A percentile compares a stretch with the other conserved stretches of the same genome.
phyloP scores from a whole-genome alignment of 1,139 yeast genomes.

The Candida gigantensis region DNA sequence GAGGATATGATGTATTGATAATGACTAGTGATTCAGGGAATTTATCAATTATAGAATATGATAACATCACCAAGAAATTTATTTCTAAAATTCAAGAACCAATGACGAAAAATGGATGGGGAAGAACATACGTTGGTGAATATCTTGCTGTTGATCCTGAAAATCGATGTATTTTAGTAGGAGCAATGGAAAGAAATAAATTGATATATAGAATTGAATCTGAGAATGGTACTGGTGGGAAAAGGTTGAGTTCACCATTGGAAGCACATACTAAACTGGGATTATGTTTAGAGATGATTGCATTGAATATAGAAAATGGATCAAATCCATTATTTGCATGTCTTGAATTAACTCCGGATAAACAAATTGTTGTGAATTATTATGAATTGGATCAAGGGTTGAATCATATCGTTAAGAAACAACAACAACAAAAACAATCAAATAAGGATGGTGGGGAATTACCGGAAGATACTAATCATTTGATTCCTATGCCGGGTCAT shows the following conservation, averaged over 20 bases:
- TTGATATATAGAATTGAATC: slow-evolving; percentile 50
- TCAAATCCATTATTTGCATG: slow-evolving; percentile 79
- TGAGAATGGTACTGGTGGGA: slow-evolving; percentile 36
- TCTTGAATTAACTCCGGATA: slow-evolving; percentile 50
- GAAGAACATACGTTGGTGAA: slow-evolving; percentile 77
- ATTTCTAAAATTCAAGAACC: slow-evolving; percentile 62
- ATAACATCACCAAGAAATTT: slow-evolving; percentile 40
- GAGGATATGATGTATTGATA: slow-evolving; percentile 58
- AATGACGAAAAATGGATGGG: slow-evolving; percentile 70
- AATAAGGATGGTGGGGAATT: too few relatives aligned
- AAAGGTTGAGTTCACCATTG: slow-evolving; percentile 66
- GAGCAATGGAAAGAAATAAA: slow-evolving; percentile 74
- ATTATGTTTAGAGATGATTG: slow-evolving; percentile 57
- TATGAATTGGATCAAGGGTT: slow-evolving; percentile 87
- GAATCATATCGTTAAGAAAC: slow-evolving; percentile 62
- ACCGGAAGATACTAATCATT: slow-evolving; percentile 29
- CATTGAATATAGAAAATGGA: slow-evolving; percentile 74
- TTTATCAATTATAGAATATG: slow-evolving; percentile 56
- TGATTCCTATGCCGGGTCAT: slow-evolving; percentile 36
- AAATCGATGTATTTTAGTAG: slow-evolving; percentile 67
- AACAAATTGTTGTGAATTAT: slow-evolving; percentile 45
- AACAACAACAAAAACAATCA: slow-evolving; percentile 37
- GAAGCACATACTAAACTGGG: slow-evolving; percentile 58
- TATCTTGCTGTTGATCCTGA: slow-evolving; percentile 73
- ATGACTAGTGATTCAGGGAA: slow-evolving; percentile 84